Base-by-base conservation (phyloP, 2,329 filamentous ascomycete species). In the Pseudopithomyces maydicus region DNA sequence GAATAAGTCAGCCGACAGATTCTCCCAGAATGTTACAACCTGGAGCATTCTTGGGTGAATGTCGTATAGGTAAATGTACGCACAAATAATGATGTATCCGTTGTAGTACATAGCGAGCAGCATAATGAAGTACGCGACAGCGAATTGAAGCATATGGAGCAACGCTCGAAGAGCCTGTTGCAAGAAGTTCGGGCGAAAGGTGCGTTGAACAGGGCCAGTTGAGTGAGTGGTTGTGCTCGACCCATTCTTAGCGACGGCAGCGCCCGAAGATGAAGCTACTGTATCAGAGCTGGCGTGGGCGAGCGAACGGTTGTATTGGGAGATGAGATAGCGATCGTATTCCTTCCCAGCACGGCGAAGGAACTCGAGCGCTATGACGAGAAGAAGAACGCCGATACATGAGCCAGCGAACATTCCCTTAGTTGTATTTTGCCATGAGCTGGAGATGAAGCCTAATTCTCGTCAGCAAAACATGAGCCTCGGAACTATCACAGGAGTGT, bases 41-140 rank as follows among this genome's bases (percentile, higher is more conserved):
- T 29, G 8, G 26, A 29, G 4, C 8, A 5, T 29, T 29, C 26
- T 29, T 29, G 26, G 8, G 5, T 5, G 26, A 29, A 8, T 29
- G 8, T 8, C 4, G 26, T 4, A 29, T 29, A 29, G 26, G 26
- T 5, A 29, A 29, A 29, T 29, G 26, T 4, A 29, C 26, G 26
- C 8, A 29, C 70, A 75, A 17, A 75, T 74, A 50, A 92, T 90
- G 62, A 95, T 82, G 75, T 92, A 95, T 11, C 80, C 84, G 56
- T 88, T 88, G 72, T 83, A 88, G 65, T 87, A 88, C 85, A 88
- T 88, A 2, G 84, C 85, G 22, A 88, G 70, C 78, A 90, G 75
- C 90, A 95, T 94, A 66, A 94, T 75, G 66, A 94, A 88, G 73
- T 94, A 96, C 1, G 89, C 90, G 1, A 92, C 84, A 0, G 86